Conservation (phyloP, 345 rosid genomes). For the Chamaenerion angustifolium region DNA sequence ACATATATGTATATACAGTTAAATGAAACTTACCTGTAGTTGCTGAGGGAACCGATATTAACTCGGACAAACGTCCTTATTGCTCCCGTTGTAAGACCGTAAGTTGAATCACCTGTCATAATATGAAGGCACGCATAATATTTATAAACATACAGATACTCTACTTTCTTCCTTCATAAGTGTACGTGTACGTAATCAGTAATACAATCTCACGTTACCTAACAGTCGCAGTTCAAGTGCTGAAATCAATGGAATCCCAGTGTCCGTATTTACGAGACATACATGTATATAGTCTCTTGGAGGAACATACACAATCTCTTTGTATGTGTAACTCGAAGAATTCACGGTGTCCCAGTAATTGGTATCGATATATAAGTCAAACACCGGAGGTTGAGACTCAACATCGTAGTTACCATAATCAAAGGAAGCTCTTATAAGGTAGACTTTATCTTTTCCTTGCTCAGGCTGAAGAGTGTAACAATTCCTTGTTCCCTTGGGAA, state of each 20-base stretch:
- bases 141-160: too few species aligned
- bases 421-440: conserved; percentile 21
- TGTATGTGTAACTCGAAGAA: not conserved
- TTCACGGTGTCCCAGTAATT: conserved; percentile 7
- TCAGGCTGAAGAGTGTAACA: conserved; percentile 26
- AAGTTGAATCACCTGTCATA: too few species aligned
- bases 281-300: conserved; percentile 6
- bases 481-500: conserved; percentile 28
- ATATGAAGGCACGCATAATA: too few species aligned
- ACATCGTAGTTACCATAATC: conserved; percentile 35
- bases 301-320: conserved; percentile 6
- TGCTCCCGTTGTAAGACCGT: too few species aligned
- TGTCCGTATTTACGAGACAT: conserved; percentile 7
- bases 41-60: too few species aligned
- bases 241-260: conserved; percentile 5
- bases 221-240: not conserved
- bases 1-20: too few species aligned
- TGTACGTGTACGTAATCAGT: too few species aligned
- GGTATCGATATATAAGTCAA: conserved; percentile 17
- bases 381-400: conserved; percentile 10
- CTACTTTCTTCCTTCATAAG: too few species aligned
- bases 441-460: conserved; percentile 12
- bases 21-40: too few species aligned
- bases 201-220: not conserved
- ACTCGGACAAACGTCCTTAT: too few species aligned